A percentile compares a stretch with the other conserved stretches of the same genome.
phyloP scores from a whole-genome alignment of 2,329 filamentous ascomycete genomes.

The Penicillium sp. region DNA sequence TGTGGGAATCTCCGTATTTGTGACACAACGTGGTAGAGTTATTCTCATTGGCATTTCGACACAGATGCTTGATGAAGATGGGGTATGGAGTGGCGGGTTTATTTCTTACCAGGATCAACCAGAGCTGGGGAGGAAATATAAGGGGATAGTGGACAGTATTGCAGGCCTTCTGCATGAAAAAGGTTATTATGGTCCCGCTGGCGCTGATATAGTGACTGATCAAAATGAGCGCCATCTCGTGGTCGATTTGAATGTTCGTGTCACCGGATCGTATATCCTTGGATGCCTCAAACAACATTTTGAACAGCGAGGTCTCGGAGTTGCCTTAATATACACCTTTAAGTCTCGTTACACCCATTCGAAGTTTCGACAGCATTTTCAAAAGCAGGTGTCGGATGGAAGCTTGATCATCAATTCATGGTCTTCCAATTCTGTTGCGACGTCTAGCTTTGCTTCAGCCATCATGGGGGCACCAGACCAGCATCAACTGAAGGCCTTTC shows the following conservation, averaged over 20 bases:
- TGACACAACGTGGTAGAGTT: not conserved
- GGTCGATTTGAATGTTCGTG: not conserved
- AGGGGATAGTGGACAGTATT: not conserved
- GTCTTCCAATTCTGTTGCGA: too few species aligned
- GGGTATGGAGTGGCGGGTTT: not conserved
- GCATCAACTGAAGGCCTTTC: too few species aligned
- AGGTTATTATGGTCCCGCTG: not conserved
- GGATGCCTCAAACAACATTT: not conserved
- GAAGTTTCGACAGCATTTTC: too few species aligned
- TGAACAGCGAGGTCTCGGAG: not conserved
- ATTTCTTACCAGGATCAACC: not conserved
- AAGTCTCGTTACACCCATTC: too few species aligned
- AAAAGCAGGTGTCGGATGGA: too few species aligned
- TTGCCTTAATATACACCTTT: not conserved
- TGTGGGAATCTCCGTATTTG: not conserved
- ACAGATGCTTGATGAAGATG: not conserved
- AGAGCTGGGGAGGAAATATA: not conserved
- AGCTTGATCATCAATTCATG: too few species aligned
- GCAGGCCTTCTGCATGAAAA: not conserved
- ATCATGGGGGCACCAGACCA: too few species aligned
- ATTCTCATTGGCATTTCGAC: not conserved
- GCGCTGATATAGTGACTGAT: not conserved
- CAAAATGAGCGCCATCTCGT: not conserved
- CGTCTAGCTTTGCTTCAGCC: too few species aligned
- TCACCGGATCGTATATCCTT: not conserved